Evolutionary conservation across 2,329 filamentous ascomycete species (phyloP).

Genomic region (Ramichloridium luteum): DNA sequence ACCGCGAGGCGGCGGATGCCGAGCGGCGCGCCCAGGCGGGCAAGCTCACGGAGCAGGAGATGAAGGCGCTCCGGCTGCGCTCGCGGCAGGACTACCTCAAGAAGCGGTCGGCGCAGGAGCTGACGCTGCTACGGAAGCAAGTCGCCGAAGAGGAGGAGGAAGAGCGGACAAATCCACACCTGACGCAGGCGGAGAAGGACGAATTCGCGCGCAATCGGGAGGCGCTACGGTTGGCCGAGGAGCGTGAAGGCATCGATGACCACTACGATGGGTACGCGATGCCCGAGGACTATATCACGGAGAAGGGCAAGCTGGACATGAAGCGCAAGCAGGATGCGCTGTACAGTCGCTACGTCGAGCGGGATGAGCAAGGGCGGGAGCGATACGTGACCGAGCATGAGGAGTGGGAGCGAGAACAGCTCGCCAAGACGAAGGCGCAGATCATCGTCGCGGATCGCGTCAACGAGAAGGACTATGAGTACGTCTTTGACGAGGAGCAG

Average conservation of each 20-base stretch:
- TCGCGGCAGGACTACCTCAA: slow-evolving; percentile 88
- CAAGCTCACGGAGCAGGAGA: slow-evolving; percentile 54
- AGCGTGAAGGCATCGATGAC: slow-evolving; percentile 77
- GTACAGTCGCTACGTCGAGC: slow-evolving; percentile 81
- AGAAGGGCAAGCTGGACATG: slow-evolving; percentile 77
- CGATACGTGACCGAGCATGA: slow-evolving; percentile 88
- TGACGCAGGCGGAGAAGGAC: slow-evolving; percentile 68
- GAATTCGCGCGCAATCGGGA: slow-evolving; percentile 86
- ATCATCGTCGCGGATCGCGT: slow-evolving; percentile 62
- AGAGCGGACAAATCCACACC: slow-evolving; percentile 60
- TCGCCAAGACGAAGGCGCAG: slow-evolving; percentile 75
- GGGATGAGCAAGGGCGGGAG: slow-evolving; percentile 76
- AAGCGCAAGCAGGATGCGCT: slow-evolving; percentile 82
- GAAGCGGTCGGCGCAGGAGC: slow-evolving; percentile 76
- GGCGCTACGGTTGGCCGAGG: slow-evolving; percentile 45
- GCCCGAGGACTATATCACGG: slow-evolving; percentile 89
- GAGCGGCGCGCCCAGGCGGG: slow-evolving; percentile 51
- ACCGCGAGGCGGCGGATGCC: slow-evolving; percentile 33
- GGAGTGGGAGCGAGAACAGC: slow-evolving; percentile 88
- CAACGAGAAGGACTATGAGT: slow-evolving; percentile 77
- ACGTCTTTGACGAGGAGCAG: slow-evolving; percentile 81
- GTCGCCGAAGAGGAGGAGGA: slow-evolving; percentile 73
- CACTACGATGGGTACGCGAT: slow-evolving; percentile 84
- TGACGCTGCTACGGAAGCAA: slow-evolving; percentile 78
- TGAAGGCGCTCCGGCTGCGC: slow-evolving; percentile 68